phyloP scores from a whole-genome alignment of 306 rosid genomes.

The Malus sylvestris region DNA sequence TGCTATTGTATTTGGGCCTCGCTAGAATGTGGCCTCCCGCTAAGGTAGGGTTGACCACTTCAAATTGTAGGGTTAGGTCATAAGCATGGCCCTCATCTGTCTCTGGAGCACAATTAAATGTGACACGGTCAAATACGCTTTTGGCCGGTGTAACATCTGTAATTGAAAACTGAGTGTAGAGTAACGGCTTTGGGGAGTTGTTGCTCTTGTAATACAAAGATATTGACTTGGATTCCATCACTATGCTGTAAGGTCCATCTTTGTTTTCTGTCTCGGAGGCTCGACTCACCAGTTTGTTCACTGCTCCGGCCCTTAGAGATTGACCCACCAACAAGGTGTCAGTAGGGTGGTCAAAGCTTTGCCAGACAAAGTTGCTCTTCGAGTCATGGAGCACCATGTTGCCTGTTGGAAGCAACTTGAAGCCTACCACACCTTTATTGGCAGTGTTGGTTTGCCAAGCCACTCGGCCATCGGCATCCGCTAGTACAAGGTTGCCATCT shows the following conservation, averaged over 20 bases:
- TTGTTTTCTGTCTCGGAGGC: slow-evolving; percentile 30
- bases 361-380: slow-evolving; percentile 32
- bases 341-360: slow-evolving; percentile 51
- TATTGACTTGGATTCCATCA: slow-evolving; percentile 12
- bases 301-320: slow-evolving; percentile 24
- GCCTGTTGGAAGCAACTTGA: slow-evolving; percentile 48
- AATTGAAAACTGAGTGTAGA: slow-evolving; percentile 13
- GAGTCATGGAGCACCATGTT: slow-evolving; percentile 56
- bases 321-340: slow-evolving; percentile 58
- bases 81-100: background rate
- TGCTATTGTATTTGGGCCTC: slow-evolving; percentile 46
- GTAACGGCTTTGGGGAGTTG: slow-evolving; percentile 32
- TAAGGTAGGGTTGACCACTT: slow-evolving; percentile 1
- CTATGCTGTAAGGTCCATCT: slow-evolving; percentile 30
- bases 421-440: slow-evolving; percentile 53
- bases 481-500: slow-evolving; percentile 55
- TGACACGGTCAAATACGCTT: slow-evolving; percentile 1
- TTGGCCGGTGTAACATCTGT: background rate
- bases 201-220: slow-evolving; percentile 20
- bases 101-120: slow-evolving; percentile 8
- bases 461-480: slow-evolving; percentile 42
- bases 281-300: slow-evolving; percentile 39
- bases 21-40: slow-evolving; percentile 1
- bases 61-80: slow-evolving; percentile 12
- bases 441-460: slow-evolving; percentile 69